Percentiles rank a stretch among this genome's conserved stretches.
Conservation (phyloP, 2,329 filamentous ascomycete species). For the Stemphylium vesicarium region DNA sequence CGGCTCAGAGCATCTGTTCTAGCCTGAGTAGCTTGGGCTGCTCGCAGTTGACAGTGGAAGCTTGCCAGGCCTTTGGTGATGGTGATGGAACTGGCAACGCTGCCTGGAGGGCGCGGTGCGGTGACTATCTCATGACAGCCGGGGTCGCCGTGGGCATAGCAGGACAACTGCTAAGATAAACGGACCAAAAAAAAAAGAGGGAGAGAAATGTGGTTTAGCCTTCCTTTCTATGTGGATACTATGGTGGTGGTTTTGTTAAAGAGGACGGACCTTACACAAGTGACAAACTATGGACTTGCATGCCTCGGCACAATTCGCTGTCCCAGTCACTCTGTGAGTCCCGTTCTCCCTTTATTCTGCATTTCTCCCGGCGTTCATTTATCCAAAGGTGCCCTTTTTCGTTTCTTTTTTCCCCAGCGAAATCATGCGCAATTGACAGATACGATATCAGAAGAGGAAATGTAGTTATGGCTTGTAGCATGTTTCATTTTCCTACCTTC, state of each 20-base stretch:
- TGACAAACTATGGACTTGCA: background rate
- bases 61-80: slow-evolving; percentile 51
- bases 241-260: slow-evolving; percentile 10
- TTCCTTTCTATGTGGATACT: slow-evolving; percentile 32
- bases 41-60: slow-evolving; percentile 55
- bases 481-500: too few relatives aligned
- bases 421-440: background rate
- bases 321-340: background rate
- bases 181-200: background rate
- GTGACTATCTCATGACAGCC: slow-evolving; percentile 28
- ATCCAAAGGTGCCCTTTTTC: too few relatives aligned
- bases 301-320: slow-evolving; percentile 2
- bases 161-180: slow-evolving; percentile 42
- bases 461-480: background rate
- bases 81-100: slow-evolving; percentile 44
- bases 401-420: too few relatives aligned
- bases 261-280: background rate
- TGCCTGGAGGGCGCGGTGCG: slow-evolving; percentile 21
- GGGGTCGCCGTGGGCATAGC: slow-evolving; percentile 52
- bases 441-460: background rate
- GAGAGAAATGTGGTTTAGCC: background rate
- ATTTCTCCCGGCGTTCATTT: background rate
- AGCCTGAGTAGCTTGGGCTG: slow-evolving; percentile 55
- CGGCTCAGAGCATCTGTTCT: slow-evolving; percentile 40
- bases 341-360: background rate